These are phyloP conservation scores for Solanum chiquidenum DNA, from an alignment of 257 asterid species.

Conservation along the genomic window DNA sequence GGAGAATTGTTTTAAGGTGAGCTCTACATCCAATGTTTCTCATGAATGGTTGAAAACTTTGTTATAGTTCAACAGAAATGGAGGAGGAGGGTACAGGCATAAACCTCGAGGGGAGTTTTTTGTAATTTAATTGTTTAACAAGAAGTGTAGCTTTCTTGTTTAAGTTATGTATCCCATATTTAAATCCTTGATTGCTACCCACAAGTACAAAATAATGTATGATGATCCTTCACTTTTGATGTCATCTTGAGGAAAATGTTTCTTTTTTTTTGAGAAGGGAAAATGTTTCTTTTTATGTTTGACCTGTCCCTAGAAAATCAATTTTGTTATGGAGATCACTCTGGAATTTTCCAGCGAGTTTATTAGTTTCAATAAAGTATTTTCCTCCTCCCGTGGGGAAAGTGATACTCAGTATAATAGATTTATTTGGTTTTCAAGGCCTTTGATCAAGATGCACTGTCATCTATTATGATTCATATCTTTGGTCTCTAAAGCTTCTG, in stretches of 20 bases:
- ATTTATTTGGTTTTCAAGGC: not conserved
- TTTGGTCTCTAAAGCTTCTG: constrained; percentile 4
- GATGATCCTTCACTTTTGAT: not conserved
- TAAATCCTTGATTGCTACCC: not conserved
- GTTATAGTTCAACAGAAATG: not conserved
- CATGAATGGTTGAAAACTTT: not conserved
- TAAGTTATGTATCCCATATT: not conserved
- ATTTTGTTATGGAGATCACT: not conserved
- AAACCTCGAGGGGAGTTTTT: not conserved
- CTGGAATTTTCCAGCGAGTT: not conserved
- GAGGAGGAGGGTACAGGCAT: not conserved
- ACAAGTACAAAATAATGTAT: not conserved
- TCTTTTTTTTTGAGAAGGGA: not conserved
- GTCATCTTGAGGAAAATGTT: not conserved
- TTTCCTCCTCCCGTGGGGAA: not conserved
- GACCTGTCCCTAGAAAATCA: not conserved
- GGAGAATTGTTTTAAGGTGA: not conserved
- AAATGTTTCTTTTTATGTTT: not conserved
- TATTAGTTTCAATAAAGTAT: not conserved
- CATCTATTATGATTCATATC: not conserved
- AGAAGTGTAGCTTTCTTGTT: not conserved
- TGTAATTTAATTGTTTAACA: not conserved
- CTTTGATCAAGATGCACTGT: not conserved
- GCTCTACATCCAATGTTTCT: not conserved
- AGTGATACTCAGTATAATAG: not conserved